Percentiles rank a stretch among this genome's conserved stretches.
phyloP scores from a whole-genome alignment of 108 stramenopile genomes.

The Pseudonitzschia pungens region DNA sequence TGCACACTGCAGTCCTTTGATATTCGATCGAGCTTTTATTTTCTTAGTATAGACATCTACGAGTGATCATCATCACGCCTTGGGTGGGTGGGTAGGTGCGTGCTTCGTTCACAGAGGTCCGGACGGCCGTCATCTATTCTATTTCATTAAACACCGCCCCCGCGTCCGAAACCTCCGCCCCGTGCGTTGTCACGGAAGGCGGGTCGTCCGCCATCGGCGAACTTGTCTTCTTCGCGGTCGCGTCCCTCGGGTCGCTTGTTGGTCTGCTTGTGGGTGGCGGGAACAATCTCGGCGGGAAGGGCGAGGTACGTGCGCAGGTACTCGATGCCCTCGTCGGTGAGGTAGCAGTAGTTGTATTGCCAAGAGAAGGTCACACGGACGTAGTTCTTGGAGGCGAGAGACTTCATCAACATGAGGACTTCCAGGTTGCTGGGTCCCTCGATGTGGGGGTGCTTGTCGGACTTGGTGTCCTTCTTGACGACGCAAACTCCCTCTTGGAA shows the following conservation, averaged over 20 bases:
- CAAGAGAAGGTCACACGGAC: slow-evolving; percentile 94
- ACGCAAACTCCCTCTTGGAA: slow-evolving; percentile 97
- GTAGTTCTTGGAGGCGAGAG: slow-evolving; percentile 81
- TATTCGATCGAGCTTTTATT: no score
- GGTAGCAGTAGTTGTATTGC: slow-evolving; percentile 98
- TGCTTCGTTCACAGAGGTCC: no score
- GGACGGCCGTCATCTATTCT: no score
- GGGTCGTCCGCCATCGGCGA: slow-evolving; percentile 63
- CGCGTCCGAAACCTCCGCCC: slow-evolving; percentile 86
- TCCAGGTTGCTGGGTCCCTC: slow-evolving; percentile 91
- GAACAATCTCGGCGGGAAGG: slow-evolving; percentile 95
- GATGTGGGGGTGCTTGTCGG: slow-evolving; percentile 88
- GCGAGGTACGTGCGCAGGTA: slow-evolving; percentile 93
- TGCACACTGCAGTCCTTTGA: no score
- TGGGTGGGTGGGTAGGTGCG: not conserved
- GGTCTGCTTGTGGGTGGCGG: slow-evolving; percentile 93
- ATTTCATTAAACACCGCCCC: slow-evolving; percentile 71
- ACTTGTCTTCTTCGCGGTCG: slow-evolving; percentile 83
- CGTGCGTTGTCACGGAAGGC: slow-evolving; percentile 75
- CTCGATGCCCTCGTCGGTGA: slow-evolving; percentile 95
- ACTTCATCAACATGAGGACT: slow-evolving; percentile 95
- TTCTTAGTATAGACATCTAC: no score
- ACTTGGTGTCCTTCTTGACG: slow-evolving; percentile 96
- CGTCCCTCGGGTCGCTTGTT: slow-evolving; percentile 90
- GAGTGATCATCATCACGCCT: no score